Conservation (phyloP, 805 yeast genomes). For the Starmerella stellata region DNA sequence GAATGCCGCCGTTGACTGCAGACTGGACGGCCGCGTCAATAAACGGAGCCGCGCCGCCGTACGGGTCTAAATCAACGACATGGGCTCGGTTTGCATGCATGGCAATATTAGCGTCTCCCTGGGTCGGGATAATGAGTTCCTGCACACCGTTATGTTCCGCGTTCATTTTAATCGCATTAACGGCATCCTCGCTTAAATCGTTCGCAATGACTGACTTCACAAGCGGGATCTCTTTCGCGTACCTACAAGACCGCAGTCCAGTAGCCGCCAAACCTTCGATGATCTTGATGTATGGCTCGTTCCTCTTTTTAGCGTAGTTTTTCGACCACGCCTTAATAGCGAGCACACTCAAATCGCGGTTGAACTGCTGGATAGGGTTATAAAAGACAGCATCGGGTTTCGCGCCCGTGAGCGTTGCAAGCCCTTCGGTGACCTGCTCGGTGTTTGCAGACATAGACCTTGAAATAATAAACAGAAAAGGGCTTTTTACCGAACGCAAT, state of each 20-base stretch:
- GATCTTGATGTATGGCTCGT: constrained; percentile 41
- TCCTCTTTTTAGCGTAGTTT: constrained; percentile 25
- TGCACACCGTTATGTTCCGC: constrained; percentile 46
- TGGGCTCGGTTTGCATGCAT: constrained; percentile 53
- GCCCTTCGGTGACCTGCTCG: constrained; percentile 42
- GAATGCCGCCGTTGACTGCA: constrained; percentile 65
- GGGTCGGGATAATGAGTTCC: constrained; percentile 42
- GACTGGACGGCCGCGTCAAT: constrained; percentile 78
- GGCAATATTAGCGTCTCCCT: constrained; percentile 78
- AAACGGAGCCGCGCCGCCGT: constrained; percentile 94
- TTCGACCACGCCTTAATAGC: constrained; percentile 78
- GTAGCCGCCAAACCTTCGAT: constrained; percentile 89
- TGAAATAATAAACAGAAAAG: too few species aligned
- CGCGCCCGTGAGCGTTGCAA: constrained; percentile 66
- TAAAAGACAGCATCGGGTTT: constrained; percentile 74
- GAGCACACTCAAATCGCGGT: constrained; percentile 72
- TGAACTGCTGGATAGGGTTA: constrained; percentile 92
- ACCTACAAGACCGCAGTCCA: constrained; percentile 83
- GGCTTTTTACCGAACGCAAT: too few species aligned
- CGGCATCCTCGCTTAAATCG: constrained; percentile 76
- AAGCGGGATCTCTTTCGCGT: constrained; percentile 75
- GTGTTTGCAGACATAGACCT: too few species aligned
- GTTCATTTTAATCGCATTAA: constrained; percentile 55
- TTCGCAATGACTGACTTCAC: constrained; percentile 67
- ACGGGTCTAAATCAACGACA: constrained; percentile 87